Percentiles rank a stretch among this genome's conserved stretches.
Evolutionary conservation across 805 yeast species (phyloP).

Genomic region (Candida broadrunensis): DNA sequence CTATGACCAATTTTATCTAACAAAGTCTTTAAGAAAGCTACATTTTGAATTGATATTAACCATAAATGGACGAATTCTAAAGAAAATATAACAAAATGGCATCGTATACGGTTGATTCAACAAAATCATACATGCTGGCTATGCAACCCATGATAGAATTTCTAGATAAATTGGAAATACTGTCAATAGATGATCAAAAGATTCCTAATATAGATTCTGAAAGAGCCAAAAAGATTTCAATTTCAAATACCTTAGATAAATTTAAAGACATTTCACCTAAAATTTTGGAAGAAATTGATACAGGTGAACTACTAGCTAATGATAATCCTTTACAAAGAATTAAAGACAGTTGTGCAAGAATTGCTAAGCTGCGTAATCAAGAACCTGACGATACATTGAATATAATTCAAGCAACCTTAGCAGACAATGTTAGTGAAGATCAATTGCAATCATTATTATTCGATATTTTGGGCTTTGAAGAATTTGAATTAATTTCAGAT

Average conservation of each 20-base stretch:
- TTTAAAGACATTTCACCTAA: conserved; percentile 38
- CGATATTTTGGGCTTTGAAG: conserved; percentile 83
- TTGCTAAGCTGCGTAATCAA: conserved; percentile 31
- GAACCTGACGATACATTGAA: conserved; percentile 24
- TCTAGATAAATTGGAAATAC: conserved; percentile 24
- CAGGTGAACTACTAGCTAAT: conserved; percentile 10
- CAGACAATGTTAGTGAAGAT: conserved; percentile 44
- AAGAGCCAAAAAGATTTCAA: conserved; percentile 19
- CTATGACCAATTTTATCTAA: no score
- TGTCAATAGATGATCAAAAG: not conserved
- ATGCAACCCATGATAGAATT: conserved; percentile 67
- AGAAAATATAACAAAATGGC: no score
- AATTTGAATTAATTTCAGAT: conserved; percentile 72
- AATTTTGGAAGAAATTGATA: conserved; percentile 15
- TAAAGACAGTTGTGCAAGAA: conserved; percentile 25
- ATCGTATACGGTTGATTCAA: conserved; percentile 51
- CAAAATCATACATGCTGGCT: conserved; percentile 75
- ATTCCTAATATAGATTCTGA: conserved; percentile 30
- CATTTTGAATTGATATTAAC: no score
- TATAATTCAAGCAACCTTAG: conserved; percentile 27
- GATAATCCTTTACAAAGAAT: conserved; percentile 19
- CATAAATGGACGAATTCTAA: no score
- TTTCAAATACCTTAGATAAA: conserved; percentile 32
- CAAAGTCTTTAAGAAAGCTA: no score
- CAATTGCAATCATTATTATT: conserved; percentile 69